Evolutionary conservation across 2,329 filamentous ascomycete species (phyloP).

Genomic region (Colletotrichum liaoningense): DNA sequence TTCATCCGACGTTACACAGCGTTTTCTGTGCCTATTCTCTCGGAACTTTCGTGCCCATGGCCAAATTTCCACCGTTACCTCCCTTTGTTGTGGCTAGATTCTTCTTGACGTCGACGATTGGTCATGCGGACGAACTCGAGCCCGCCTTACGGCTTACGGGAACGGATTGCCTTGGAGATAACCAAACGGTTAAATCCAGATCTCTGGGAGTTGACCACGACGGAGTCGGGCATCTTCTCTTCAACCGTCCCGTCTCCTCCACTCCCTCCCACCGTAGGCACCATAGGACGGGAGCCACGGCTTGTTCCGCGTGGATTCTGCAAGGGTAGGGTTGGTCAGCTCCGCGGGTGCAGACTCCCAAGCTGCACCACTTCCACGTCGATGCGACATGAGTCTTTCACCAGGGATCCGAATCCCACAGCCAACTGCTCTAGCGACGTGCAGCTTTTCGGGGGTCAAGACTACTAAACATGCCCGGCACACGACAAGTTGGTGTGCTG

Average conservation of each 20-base stretch:
- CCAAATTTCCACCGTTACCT: slow-evolving; percentile 1
- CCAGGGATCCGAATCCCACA: neutral
- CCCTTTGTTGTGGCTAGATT: neutral
- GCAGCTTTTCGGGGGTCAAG: slow-evolving; percentile 5
- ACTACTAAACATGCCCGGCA: neutral
- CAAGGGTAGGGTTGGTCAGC: neutral
- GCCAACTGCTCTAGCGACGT: neutral
- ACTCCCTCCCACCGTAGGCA: neutral
- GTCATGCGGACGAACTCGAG: neutral
- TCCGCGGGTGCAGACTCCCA: neutral
- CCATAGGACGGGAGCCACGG: neutral
- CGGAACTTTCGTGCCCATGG: neutral
- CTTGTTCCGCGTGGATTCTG: neutral
- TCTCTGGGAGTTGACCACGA: neutral
- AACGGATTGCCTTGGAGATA: neutral
- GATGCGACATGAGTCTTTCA: neutral
- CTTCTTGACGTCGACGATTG: neutral
- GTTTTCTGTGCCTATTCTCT: neutral
- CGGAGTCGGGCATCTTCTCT: neutral
- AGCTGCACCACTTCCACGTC: neutral
- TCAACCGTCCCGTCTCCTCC: neutral
- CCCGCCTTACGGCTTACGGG: neutral
- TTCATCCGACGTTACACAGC: slow-evolving; percentile 23
- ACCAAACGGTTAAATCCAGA: neutral
- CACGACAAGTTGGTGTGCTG: neutral